These are phyloP conservation scores for Ceratocystis lukuohia DNA, from an alignment of 2,329 filamentous ascomycete species.

Conservation along the genomic window DNA sequence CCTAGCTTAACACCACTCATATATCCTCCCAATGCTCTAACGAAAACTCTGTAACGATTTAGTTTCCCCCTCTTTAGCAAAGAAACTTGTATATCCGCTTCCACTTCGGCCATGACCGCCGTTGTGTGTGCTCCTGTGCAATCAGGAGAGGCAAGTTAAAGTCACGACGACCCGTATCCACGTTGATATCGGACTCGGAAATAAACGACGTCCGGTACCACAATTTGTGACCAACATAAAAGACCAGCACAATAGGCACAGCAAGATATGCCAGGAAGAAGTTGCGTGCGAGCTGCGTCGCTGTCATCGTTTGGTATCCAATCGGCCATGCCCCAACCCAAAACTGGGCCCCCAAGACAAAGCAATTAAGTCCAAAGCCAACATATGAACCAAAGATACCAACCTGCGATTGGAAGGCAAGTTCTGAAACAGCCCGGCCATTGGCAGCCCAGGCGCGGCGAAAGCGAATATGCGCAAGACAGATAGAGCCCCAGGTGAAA, in stretches of 20 bases:
- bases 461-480: slow-evolving; percentile 85
- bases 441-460: slow-evolving; percentile 60
- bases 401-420: slow-evolving; percentile 69
- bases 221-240: slow-evolving; percentile 65
- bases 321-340: slow-evolving; percentile 76
- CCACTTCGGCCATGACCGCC: slow-evolving; percentile 57
- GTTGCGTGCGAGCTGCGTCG: slow-evolving; percentile 38
- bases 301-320: slow-evolving; percentile 35
- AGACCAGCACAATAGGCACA: slow-evolving; percentile 51
- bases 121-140: slow-evolving; percentile 66
- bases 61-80: slow-evolving; percentile 35
- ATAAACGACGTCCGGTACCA: slow-evolving; percentile 57
- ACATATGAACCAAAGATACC: slow-evolving; percentile 70
- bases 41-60: too few species aligned
- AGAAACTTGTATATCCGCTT: slow-evolving; percentile 63
- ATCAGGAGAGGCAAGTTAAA: slow-evolving; percentile 68
- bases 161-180: slow-evolving; percentile 73
- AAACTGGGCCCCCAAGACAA: slow-evolving; percentile 73
- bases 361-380: slow-evolving; percentile 59
- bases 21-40: too few species aligned
- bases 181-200: slow-evolving; percentile 61
- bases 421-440: slow-evolving; percentile 57
- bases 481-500: slow-evolving; percentile 76
- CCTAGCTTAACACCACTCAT: too few species aligned
- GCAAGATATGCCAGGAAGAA: slow-evolving; percentile 67